These are phyloP conservation scores for Chondrus crispus DNA, from an alignment of 23 red algal genomes.

Conservation along the genomic window DNA sequence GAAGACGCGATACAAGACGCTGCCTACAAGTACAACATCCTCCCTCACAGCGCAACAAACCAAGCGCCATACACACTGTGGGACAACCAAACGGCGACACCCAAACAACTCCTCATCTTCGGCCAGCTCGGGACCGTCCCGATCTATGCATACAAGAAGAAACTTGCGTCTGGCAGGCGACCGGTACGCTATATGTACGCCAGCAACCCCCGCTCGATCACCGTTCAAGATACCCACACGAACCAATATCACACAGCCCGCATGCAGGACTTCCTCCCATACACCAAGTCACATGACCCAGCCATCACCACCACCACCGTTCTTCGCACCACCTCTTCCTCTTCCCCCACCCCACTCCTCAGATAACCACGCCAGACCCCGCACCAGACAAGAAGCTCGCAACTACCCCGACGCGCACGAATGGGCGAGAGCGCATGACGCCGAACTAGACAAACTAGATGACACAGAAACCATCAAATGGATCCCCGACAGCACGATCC, in stretches of 20 bases:
- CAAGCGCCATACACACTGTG: neutral
- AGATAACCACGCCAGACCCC: neutral
- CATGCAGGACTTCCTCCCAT: neutral
- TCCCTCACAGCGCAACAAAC: neutral
- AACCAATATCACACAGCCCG: slow-evolving; percentile 14
- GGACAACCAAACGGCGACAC: neutral
- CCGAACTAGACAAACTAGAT: slow-evolving; percentile 8
- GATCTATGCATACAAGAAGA: neutral
- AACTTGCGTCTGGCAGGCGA: neutral
- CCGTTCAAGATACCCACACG: neutral
- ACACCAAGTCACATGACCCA: neutral
- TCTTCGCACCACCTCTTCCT: neutral
- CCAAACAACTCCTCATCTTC: neutral
- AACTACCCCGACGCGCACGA: neutral
- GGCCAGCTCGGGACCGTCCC: neutral
- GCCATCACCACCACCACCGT: neutral
- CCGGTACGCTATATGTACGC: neutral
- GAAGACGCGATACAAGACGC: neutral
- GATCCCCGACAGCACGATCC: neutral
- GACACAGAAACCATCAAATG: neutral
- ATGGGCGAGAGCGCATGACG: neutral
- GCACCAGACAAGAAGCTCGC: neutral
- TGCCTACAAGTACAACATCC: neutral
- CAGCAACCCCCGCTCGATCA: neutral
- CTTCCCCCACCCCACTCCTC: too few relatives aligned